A percentile compares a stretch with the other conserved stretches of the same genome.
Conservation (phyloP, 1,139 yeast species). For the Kurtzmaniella quercitrusa region DNA sequence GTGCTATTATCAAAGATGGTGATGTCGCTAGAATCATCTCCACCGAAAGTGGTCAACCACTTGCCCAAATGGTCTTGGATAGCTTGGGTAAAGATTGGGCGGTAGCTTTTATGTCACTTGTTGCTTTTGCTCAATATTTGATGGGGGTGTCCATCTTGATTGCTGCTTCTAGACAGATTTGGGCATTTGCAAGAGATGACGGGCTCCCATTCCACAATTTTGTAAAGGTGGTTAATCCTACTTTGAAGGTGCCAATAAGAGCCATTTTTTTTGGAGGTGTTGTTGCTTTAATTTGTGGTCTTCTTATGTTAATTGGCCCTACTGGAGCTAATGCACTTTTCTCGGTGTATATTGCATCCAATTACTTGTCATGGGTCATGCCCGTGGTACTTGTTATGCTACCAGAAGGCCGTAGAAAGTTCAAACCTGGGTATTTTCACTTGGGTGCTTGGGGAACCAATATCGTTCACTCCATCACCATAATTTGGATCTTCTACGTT, state of each 20-base stretch:
- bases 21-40: conserved; percentile 42
- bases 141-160: conserved; percentile 49
- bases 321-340: conserved; percentile 43
- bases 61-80: conserved; percentile 65
- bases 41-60: conserved; percentile 47
- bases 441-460: conserved; percentile 48
- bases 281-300: conserved; percentile 23
- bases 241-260: conserved; percentile 25
- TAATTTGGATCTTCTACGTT: conserved; percentile 25
- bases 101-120: conserved; percentile 55
- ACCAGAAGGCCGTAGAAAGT: conserved; percentile 39
- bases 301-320: conserved; percentile 31
- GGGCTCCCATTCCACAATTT: conserved; percentile 39
- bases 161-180: conserved; percentile 36
- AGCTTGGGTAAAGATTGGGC: conserved; percentile 71
- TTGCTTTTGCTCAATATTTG: conserved; percentile 57
- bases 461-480: conserved; percentile 19
- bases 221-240: conserved; percentile 23
- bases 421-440: conserved; percentile 62
- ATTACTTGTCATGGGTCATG: conserved; percentile 36
- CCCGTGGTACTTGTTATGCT: conserved; percentile 39
- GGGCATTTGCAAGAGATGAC: conserved; percentile 40
- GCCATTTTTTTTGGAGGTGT: conserved; percentile 28
- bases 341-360: conserved; percentile 47
- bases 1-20: conserved; percentile 50